Base-by-base conservation (phyloP, 2,329 filamentous ascomycete species). In the Xylaria polymorpha region DNA sequence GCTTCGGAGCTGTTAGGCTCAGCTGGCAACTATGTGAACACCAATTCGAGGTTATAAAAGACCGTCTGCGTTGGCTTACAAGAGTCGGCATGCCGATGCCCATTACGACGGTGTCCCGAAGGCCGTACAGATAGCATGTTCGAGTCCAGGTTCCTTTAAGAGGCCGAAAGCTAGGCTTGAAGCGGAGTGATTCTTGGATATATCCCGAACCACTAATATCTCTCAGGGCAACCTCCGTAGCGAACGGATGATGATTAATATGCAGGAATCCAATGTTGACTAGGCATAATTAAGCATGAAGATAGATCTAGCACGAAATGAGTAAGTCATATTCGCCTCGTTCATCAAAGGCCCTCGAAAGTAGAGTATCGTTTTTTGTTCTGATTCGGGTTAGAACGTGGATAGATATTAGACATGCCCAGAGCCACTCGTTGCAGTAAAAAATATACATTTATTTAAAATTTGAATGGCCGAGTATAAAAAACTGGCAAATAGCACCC, bases 21-120 rank as follows among this genome's bases (percentile, higher is more conserved):
- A 18, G 59, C 60, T 18, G 39, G 62, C 1, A 41, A 63, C 39
- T 65, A 65, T 12, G 29, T 70, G 9, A 57, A 20, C 12, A 20
- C 60, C 6, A 59, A 55, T 64, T 22, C 59, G 8, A 48, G n/a
- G 8, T 25, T 72, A 50, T 69, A 43, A 64, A 35, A 41, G 3
- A 7, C 14, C 32, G 20, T n/a, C 41, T 57, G 3, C 44, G 43
- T 12, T 35, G 20, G 44, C 14, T 39, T 32, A 4, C n/a, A 32
- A 37, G 10, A 25, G 12, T 39, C 12, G 4, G 43, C 10, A 57
- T 35, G 22, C 14, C 46, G 9, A 7, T 50, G 12, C 22, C 15
- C 20, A 29, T 15, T 50, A 50, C 22, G 6, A 22, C 5, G 15
- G 14, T 50, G 37, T 15, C 10, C 12, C 4, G 37, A 41, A 10